A percentile compares a stretch with the other conserved stretches of the same genome.
Conservation (phyloP, 164 flowering plant species). For the Nymphaea thermarum region DNA sequence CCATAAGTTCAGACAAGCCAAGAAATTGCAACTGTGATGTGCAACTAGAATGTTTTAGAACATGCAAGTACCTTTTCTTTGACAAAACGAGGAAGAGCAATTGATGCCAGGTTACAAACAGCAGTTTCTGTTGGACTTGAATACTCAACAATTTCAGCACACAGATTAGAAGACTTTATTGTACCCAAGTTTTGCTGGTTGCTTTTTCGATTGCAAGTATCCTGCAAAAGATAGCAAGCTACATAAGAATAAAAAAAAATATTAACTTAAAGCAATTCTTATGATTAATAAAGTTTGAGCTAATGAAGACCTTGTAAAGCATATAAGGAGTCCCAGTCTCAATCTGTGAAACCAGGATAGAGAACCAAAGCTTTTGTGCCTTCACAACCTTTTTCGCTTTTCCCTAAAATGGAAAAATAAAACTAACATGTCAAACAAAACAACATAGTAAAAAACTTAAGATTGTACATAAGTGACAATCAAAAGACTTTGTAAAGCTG, state of each 20-base stretch:
- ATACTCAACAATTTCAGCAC: conserved; percentile 91
- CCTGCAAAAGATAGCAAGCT: conserved; percentile 28
- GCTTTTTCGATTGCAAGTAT: conserved; percentile 80
- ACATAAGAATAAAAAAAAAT: not conserved
- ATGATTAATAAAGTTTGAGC: not conserved
- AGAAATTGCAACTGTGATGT: not conserved
- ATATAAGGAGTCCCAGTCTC: conserved; percentile 99
- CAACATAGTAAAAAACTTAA: not conserved
- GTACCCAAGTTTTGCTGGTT: conserved; percentile 97
- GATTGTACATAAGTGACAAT: not conserved
- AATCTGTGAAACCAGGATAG: conserved; percentile 74
- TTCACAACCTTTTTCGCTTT: conserved; percentile 92
- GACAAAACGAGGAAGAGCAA: conserved; percentile 91
- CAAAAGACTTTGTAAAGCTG: not conserved
- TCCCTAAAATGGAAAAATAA: conserved; percentile 34
- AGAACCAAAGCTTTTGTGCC: conserved; percentile 94
- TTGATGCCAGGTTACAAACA: conserved; percentile 97
- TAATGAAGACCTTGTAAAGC: conserved; percentile 72
- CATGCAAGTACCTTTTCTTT: conserved; percentile 57
- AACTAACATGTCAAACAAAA: too few species aligned
- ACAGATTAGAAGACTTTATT: conserved; percentile 89
- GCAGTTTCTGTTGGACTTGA: conserved; percentile 98
- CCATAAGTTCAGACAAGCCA: not conserved
- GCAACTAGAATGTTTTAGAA: not conserved
- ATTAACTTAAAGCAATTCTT: not conserved